Evolutionary conservation across 345 rosid genomes (phyloP).

Genomic region (Salix caprea): DNA sequence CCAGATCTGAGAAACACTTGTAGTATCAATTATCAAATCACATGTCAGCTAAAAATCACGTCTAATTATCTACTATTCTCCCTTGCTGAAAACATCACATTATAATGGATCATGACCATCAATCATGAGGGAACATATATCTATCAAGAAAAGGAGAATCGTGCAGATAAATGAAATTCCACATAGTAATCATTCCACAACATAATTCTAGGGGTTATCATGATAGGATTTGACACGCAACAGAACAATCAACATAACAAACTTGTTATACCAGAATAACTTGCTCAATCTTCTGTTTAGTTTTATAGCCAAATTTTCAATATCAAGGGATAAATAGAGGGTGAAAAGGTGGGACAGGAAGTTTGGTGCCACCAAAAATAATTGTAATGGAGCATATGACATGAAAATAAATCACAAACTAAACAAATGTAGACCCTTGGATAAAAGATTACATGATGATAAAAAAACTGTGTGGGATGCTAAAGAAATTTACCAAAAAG

Average conservation of each 20-base stretch:
- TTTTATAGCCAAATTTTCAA: not conserved
- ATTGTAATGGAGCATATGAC: not conserved
- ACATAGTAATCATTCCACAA: not conserved
- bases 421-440: not conserved
- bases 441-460: not conserved
- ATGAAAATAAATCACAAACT: not conserved
- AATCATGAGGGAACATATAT: not conserved
- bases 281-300: not conserved
- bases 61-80: not conserved
- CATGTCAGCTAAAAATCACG: not conserved
- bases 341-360: not conserved
- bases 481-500: conserved; percentile 59
- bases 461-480: not conserved
- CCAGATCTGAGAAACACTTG: conserved; percentile 43
- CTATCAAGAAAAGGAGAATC: not conserved
- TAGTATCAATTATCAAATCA: not conserved
- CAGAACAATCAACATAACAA: not conserved
- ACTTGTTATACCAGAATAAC: not conserved
- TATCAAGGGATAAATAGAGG: not conserved
- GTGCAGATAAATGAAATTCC: not conserved
- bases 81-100: no score
- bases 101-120: not conserved
- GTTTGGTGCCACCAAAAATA: not conserved
- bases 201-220: not conserved
- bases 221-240: not conserved